Evolutionary conservation across 75 land plant genomes (phyloP).

Genomic region (Larix kaempferi): DNA sequence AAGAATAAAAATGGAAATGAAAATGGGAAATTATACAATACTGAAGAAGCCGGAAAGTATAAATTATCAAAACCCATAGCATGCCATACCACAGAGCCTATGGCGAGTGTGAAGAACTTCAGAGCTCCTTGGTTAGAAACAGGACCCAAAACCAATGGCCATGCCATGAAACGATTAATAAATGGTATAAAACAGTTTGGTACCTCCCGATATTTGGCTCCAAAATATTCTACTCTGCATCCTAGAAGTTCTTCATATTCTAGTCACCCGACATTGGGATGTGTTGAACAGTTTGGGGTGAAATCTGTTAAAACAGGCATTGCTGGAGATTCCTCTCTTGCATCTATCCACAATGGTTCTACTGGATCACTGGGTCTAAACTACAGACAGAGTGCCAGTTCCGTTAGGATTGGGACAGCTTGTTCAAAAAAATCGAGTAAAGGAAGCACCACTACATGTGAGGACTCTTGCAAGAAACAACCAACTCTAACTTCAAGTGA

Average conservation of each 20-base stretch:
- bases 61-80: neutral
- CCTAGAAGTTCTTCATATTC: conserved; percentile 1
- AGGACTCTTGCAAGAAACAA: neutral
- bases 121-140: neutral
- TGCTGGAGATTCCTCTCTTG: neutral
- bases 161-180: neutral
- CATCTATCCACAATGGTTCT: conserved; percentile 3
- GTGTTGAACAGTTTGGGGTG: conserved; percentile 6
- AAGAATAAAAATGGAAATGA: conserved; percentile 16
- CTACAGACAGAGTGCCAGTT: conserved; percentile 2
- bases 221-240: neutral
- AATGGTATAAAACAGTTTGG: neutral
- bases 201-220: neutral
- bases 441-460: neutral
- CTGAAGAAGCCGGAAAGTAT: conserved; percentile 7
- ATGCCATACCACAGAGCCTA: neutral
- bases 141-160: conserved; percentile 7
- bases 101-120: neutral
- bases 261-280: neutral
- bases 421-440: conserved; percentile 33
- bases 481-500: neutral
- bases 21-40: conserved; percentile 15
- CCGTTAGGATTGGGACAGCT: conserved; percentile 30
- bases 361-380: conserved; percentile 7
- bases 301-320: conserved; percentile 13